These are phyloP conservation scores for Halophytophthora polymorphica DNA, from an alignment of 352 stramenopile genomes.

Conservation along the genomic window DNA sequence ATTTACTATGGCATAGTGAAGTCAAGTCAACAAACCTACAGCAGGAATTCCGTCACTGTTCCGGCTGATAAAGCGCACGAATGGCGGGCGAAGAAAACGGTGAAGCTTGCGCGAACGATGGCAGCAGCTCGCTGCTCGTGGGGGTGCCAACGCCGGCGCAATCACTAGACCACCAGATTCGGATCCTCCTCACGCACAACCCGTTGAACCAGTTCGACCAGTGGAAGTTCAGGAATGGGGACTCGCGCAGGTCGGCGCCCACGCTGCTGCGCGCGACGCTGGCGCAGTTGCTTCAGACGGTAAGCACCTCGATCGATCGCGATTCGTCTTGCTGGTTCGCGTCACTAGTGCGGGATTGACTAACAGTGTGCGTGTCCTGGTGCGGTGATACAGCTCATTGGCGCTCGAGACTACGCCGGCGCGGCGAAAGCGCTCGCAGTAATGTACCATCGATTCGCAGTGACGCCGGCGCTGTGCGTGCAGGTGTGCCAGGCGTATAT, in stretches of 20 bases:
- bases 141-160: conserved; percentile 17
- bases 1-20: too few relatives aligned
- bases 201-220: conserved; percentile 47
- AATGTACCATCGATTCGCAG: conserved; percentile 65
- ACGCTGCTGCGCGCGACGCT: conserved; percentile 42
- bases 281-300: conserved; percentile 43
- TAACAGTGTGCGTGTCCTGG: background rate
- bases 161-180: conserved; percentile 40
- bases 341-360: background rate
- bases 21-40: too few relatives aligned
- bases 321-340: background rate
- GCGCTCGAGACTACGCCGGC: conserved; percentile 64
- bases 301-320: conserved; percentile 14
- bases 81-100: conserved; percentile 14
- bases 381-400: conserved; percentile 41
- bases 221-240: conserved; percentile 40
- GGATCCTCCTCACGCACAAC: conserved; percentile 11
- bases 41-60: too few relatives aligned
- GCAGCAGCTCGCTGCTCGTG: conserved; percentile 26
- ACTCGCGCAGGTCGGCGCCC: conserved; percentile 15
- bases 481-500: conserved; percentile 32
- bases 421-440: conserved; percentile 62
- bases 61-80: too few relatives aligned
- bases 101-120: conserved; percentile 2
- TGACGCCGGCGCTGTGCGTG: conserved; percentile 55